Conservation (phyloP, 352 stramenopile genomes). For the Phytophthora europaea region DNA sequence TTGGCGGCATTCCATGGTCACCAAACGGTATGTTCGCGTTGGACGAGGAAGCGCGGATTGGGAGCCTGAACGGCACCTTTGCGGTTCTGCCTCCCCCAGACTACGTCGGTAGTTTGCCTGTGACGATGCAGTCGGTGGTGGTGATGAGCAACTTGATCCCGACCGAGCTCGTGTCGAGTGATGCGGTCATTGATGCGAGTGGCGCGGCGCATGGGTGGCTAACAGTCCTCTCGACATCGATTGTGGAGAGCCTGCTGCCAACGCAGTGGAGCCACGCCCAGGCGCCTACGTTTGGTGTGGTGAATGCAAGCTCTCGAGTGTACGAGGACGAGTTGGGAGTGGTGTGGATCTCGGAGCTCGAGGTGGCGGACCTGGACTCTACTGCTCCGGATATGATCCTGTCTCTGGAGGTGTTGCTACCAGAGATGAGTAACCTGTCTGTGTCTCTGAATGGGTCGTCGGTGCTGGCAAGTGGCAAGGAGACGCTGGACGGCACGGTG, state of each 20-base stretch:
- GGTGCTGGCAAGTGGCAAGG: constrained; percentile 3
- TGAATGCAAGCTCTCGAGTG: constrained; percentile 24
- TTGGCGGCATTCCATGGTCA: background rate
- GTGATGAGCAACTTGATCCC: constrained; percentile 26
- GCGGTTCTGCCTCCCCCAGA: constrained; percentile 21
- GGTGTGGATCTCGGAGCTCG: constrained; percentile 28
- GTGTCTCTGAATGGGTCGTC: constrained; percentile 22
- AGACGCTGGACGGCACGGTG: constrained; percentile 10
- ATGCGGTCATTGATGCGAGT: constrained; percentile 6
- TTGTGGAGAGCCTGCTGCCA: constrained; percentile 9
- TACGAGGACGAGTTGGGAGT: constrained; percentile 35
- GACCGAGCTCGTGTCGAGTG: constrained; percentile 10
- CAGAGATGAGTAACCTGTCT: constrained; percentile 9
- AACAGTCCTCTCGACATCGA: constrained; percentile 32
- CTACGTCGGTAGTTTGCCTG: constrained; percentile 22
- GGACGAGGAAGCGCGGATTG: constrained; percentile 5
- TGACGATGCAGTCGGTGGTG: constrained; percentile 27
- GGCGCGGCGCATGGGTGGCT: constrained; percentile 18
- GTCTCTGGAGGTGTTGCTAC: constrained; percentile 28
- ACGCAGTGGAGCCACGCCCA: constrained; percentile 36
- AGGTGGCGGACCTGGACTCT: constrained; percentile 17
- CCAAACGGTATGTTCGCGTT: constrained; percentile 17
- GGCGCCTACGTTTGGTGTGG: constrained; percentile 15
- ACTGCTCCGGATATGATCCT: constrained; percentile 18
- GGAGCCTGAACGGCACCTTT: constrained; percentile 21